A percentile compares a stretch with the other conserved stretches of the same genome.
Evolutionary conservation across 2,329 filamentous ascomycete genomes (phyloP).

Genomic region (Trichophyton benhamiae): DNA sequence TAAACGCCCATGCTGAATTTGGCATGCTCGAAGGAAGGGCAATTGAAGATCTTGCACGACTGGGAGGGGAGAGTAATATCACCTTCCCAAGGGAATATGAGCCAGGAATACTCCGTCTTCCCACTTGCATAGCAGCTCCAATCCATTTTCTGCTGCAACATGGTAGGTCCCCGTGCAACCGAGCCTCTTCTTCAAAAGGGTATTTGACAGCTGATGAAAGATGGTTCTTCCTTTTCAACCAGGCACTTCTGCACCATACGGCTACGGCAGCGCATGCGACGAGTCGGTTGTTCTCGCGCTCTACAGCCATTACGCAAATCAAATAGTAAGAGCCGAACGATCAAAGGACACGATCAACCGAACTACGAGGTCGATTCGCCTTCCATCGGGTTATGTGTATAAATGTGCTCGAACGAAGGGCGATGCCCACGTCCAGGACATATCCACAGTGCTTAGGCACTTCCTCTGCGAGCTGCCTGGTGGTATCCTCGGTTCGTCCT

Average conservation of each 20-base stretch:
- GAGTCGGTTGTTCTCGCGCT: constrained; percentile 23
- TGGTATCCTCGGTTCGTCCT: constrained; percentile 28
- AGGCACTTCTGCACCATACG: constrained; percentile 21
- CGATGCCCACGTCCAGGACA: constrained; percentile 20
- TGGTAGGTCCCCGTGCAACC: constrained; percentile 19
- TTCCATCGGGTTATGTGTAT: constrained; percentile 17
- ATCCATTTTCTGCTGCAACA: constrained; percentile 25
- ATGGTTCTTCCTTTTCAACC: neutral
- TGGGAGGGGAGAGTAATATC: constrained; percentile 33
- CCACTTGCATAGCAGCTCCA: constrained; percentile 34
- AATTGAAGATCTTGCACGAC: constrained; percentile 30
- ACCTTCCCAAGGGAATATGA: constrained; percentile 27
- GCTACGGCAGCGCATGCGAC: constrained; percentile 28
- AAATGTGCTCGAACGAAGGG: constrained; percentile 9
- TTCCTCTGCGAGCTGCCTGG: constrained; percentile 28
- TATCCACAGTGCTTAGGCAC: constrained; percentile 26
- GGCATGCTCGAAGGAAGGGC: constrained; percentile 25
- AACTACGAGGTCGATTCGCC: constrained; percentile 23
- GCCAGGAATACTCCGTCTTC: constrained; percentile 29
- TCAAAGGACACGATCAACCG: constrained; percentile 23
- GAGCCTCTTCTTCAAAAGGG: neutral
- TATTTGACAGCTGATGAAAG: neutral
- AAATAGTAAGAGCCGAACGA: constrained; percentile 28
- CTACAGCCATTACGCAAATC: constrained; percentile 31
- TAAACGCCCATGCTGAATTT: constrained; percentile 21